phyloP scores from a whole-genome alignment of 495 filamentous ascomycete genomes.

The Daldinia loculata region DNA sequence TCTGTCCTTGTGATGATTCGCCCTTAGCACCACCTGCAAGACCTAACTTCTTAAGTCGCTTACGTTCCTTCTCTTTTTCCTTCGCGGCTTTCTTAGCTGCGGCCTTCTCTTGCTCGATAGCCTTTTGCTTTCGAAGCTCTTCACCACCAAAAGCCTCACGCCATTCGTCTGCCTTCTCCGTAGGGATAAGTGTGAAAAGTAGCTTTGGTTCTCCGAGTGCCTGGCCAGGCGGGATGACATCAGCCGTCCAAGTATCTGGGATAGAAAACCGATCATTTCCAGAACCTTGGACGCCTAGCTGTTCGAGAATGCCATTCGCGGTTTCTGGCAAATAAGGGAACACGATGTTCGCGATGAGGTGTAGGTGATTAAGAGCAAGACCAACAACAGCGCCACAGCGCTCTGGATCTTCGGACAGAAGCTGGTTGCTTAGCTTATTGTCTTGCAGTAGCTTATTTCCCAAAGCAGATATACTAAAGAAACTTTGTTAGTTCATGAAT shows the following conservation, averaged over 20 bases:
- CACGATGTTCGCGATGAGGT: conserved; percentile 78
- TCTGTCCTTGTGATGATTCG: conserved; percentile 42
- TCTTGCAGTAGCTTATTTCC: conserved; percentile 87
- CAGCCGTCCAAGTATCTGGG: conserved; percentile 73
- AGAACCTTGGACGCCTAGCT: conserved; percentile 59
- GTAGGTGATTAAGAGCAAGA: conserved; percentile 80
- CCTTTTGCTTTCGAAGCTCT: conserved; percentile 52
- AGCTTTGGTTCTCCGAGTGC: conserved; percentile 82
- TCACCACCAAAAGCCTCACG: conserved; percentile 76
- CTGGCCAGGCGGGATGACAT: conserved; percentile 73
- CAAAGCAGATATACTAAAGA: conserved; percentile 64
- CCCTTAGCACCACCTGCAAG: conserved; percentile 41
- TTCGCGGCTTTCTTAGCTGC: conserved; percentile 68
- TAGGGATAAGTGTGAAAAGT: conserved; percentile 84
- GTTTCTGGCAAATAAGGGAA: conserved; percentile 88
- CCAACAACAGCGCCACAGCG: conserved; percentile 81
- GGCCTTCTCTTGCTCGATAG: conserved; percentile 56
- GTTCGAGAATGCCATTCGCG: conserved; percentile 74
- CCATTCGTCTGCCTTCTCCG: conserved; percentile 86
- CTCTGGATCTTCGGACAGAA: conserved; percentile 75
- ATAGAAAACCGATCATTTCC: conserved; percentile 70
- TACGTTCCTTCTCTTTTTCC: conserved; percentile 57
- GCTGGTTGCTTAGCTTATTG: conserved; percentile 83
- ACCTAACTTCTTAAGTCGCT: conserved; percentile 60
- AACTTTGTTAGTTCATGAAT: conserved; percentile 9